Conservation (phyloP, 345 rosid species). For the Eucalyptus curtisii region DNA sequence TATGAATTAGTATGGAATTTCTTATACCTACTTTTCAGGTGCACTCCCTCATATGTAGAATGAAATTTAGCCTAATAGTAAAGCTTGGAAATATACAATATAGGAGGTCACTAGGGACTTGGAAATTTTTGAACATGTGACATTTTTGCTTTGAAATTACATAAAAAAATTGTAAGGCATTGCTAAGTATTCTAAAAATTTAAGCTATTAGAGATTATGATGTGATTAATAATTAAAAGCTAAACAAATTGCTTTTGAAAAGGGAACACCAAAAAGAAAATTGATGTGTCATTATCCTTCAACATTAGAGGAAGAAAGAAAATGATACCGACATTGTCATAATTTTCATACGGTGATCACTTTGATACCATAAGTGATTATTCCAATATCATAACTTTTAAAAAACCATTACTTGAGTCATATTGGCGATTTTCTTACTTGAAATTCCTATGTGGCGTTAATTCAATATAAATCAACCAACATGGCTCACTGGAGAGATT, state of each 20-base stretch:
- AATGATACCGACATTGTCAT: neutral
- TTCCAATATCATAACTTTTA: neutral
- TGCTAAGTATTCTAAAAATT: neutral
- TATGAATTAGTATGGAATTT: neutral
- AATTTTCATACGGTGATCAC: neutral
- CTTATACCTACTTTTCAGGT: neutral
- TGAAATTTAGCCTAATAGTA: neutral
- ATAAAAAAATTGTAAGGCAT: too few species aligned
- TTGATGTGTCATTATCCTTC: neutral
- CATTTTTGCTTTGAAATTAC: neutral
- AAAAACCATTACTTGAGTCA: neutral
- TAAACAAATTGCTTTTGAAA: neutral
- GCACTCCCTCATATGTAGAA: neutral
- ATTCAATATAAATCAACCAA: neutral
- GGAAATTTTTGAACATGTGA: neutral
- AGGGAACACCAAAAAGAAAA: neutral
- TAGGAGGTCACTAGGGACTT: neutral
- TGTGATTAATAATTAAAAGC: neutral
- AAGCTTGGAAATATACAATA: neutral
- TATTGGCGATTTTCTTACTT: neutral
- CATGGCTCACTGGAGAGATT: accelerated
- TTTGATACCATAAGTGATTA: neutral
- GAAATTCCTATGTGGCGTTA: neutral
- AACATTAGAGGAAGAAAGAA: neutral
- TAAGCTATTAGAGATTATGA: neutral